phyloP scores from a whole-genome alignment of 108 stramenopile genomes.

The Conticribra weissflogii region DNA sequence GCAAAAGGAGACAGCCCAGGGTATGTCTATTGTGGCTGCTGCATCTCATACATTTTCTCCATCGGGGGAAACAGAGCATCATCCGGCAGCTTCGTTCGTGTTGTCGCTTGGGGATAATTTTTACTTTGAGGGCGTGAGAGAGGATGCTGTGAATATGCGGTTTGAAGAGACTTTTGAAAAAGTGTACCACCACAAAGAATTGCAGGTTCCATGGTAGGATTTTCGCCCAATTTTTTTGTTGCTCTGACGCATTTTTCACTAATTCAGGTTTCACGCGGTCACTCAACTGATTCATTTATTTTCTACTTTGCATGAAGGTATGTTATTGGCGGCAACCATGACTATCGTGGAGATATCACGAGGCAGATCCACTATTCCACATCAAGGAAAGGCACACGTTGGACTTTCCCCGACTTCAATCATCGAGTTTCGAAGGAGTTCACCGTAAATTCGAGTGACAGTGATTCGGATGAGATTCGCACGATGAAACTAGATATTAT shows the following conservation, averaged over 20 bases:
- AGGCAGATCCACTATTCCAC: slow-evolving; percentile 35
- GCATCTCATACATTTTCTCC: background rate
- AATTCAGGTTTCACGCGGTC: background rate
- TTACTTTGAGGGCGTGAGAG: slow-evolving; percentile 39
- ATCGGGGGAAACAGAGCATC: background rate
- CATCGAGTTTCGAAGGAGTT: slow-evolving; percentile 26
- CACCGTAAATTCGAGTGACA: background rate
- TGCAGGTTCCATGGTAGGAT: slow-evolving; percentile 42
- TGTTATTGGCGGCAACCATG: slow-evolving; percentile 56
- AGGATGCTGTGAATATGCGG: slow-evolving; percentile 16
- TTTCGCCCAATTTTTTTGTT: background rate
- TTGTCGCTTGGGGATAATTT: slow-evolving; percentile 62
- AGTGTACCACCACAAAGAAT: slow-evolving; percentile 41
- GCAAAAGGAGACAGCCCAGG: slow-evolving; percentile 47
- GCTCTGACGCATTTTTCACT: background rate
- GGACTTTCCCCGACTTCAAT: slow-evolving; percentile 49
- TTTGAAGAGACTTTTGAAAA: slow-evolving; percentile 53
- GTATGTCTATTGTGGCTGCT: slow-evolving; percentile 49
- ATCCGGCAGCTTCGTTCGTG: slow-evolving; percentile 44
- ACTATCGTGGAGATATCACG: slow-evolving; percentile 54
- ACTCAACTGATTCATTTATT: background rate
- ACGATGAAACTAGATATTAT: slow-evolving; percentile 43
- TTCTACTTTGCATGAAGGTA: slow-evolving; percentile 14
- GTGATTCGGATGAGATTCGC: background rate
- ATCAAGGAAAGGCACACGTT: slow-evolving; percentile 14